Conservation (phyloP, 2,329 filamentous ascomycete species). For the Penicillium sp. region DNA sequence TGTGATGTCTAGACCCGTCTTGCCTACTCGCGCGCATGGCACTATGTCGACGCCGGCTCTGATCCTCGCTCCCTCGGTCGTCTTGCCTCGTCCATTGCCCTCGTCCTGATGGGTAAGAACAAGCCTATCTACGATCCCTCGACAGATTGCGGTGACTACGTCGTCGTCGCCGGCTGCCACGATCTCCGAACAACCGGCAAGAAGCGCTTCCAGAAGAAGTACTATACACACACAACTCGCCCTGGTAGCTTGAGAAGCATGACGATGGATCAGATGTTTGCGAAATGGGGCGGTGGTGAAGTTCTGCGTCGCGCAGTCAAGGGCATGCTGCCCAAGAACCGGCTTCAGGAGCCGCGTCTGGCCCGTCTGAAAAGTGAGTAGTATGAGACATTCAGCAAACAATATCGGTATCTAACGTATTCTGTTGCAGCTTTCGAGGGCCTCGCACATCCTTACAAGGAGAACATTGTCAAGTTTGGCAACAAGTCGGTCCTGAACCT, state of each 20-base stretch:
- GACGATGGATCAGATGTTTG: slow-evolving; percentile 93
- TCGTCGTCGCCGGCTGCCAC: slow-evolving; percentile 88
- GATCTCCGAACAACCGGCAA: slow-evolving; percentile 86
- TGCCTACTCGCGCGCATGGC: slow-evolving; percentile 95
- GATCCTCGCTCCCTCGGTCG: slow-evolving; percentile 82
- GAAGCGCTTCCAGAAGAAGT: slow-evolving; percentile 91
- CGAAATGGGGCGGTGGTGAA: slow-evolving; percentile 90
- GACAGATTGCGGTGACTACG: slow-evolving; percentile 98
- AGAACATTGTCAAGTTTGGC: slow-evolving; percentile 77
- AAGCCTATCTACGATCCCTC: slow-evolving; percentile 98
- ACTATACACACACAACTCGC: slow-evolving; percentile 91
- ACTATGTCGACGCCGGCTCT: slow-evolving; percentile 76
- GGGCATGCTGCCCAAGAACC: slow-evolving; percentile 98
- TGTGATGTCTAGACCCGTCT: slow-evolving; percentile 74
- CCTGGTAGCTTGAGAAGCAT: slow-evolving; percentile 85
- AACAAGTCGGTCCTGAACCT: slow-evolving; percentile 53
- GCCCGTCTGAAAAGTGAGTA: slow-evolving; percentile 77
- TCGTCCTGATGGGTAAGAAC: slow-evolving; percentile 95
- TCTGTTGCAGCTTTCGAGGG: slow-evolving; percentile 76
- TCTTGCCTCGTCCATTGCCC: slow-evolving; percentile 82
- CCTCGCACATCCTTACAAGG: slow-evolving; percentile 85
- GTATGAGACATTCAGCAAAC: neutral
- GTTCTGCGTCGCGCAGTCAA: slow-evolving; percentile 88
- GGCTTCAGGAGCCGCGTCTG: slow-evolving; percentile 83
- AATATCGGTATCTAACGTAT: slow-evolving; percentile 15